A percentile compares a stretch with the other conserved stretches of the same genome.
Evolutionary conservation across 2,329 filamentous ascomycete species (phyloP).

Genomic region (Thermothelomyces thermophilus): DNA sequence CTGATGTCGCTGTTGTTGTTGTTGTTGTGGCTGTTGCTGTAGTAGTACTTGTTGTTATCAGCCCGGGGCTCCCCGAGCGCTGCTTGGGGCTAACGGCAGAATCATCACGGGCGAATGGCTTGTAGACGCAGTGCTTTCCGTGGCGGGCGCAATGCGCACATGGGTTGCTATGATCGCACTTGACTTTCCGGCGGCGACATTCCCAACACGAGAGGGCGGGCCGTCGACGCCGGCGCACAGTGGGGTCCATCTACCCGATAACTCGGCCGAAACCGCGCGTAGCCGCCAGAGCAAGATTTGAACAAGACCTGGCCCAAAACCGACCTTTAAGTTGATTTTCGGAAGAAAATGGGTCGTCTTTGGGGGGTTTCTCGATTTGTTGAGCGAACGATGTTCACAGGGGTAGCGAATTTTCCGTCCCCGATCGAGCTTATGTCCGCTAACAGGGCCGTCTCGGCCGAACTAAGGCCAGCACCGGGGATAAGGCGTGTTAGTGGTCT

Average conservation of each 20-base stretch:
- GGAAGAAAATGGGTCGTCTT: no score
- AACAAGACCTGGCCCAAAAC: neutral
- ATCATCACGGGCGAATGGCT: constrained; percentile 9
- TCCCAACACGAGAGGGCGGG: constrained; percentile 37
- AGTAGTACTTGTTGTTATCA: neutral
- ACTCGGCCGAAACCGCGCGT: neutral
- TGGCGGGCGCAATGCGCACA: constrained; percentile 33
- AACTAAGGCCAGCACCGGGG: neutral
- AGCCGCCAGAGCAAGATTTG: neutral
- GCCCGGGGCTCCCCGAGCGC: neutral
- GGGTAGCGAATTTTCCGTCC: neutral
- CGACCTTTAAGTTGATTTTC: no score
- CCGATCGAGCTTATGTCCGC: neutral
- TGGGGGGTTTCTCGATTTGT: neutral
- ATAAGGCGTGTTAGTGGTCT: neutral
- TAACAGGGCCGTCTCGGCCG: neutral
- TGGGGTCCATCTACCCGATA: no score
- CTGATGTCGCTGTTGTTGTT: neutral
- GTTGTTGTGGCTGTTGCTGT: neutral
- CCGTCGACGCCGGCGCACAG: constrained; percentile 27
- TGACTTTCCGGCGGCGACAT: constrained; percentile 41
- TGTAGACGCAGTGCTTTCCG: constrained; percentile 29
- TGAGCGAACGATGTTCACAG: neutral
- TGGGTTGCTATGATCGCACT: constrained; percentile 38
- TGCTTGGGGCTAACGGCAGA: neutral